A percentile compares a stretch with the other conserved stretches of the same genome.
phyloP scores from a whole-genome alignment of 2,329 filamentous ascomycete genomes.

The Talaromyces sp. region DNA sequence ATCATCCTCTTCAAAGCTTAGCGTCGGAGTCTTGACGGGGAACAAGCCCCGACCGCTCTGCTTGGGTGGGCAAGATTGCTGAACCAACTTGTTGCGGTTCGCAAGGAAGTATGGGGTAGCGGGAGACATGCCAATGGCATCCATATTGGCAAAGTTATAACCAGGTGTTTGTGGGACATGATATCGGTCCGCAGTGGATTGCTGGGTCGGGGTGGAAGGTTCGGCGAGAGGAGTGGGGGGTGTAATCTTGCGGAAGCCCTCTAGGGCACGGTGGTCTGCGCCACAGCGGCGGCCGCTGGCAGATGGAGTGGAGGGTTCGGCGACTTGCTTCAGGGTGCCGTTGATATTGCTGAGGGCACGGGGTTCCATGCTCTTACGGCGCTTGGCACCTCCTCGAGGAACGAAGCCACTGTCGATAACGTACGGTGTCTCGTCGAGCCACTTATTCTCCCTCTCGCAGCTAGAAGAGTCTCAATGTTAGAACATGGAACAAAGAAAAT shows the following conservation, averaged over 20 bases:
- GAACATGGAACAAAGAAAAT: background rate
- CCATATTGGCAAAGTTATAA: constrained; percentile 39
- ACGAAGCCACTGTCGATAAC: constrained; percentile 67
- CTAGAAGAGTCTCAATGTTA: constrained; percentile 43
- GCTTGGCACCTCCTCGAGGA: constrained; percentile 70
- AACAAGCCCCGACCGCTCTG: constrained; percentile 49
- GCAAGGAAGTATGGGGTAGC: constrained; percentile 51
- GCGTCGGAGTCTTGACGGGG: constrained; percentile 15
- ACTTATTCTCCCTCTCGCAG: constrained; percentile 74
- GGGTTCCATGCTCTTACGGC: constrained; percentile 81
- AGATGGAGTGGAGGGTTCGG: constrained; percentile 31
- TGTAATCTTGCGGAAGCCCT: constrained; percentile 38
- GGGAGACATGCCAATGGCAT: constrained; percentile 46
- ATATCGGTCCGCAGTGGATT: constrained; percentile 18
- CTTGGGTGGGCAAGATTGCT: constrained; percentile 60
- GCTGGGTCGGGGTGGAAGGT: constrained; percentile 21
- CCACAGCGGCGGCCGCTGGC: constrained; percentile 32
- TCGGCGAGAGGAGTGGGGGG: constrained; percentile 28
- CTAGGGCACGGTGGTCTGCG: constrained; percentile 32
- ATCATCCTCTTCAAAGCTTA: constrained; percentile 22
- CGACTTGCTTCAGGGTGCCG: constrained; percentile 57
- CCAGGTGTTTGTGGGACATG: constrained; percentile 38
- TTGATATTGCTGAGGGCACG: constrained; percentile 70
- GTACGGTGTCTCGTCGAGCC: constrained; percentile 74
- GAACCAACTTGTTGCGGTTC: constrained; percentile 47